These are phyloP conservation scores for Ophiostoma piceae DNA, from an alignment of 2,329 filamentous ascomycete species.

Conservation along the genomic window DNA sequence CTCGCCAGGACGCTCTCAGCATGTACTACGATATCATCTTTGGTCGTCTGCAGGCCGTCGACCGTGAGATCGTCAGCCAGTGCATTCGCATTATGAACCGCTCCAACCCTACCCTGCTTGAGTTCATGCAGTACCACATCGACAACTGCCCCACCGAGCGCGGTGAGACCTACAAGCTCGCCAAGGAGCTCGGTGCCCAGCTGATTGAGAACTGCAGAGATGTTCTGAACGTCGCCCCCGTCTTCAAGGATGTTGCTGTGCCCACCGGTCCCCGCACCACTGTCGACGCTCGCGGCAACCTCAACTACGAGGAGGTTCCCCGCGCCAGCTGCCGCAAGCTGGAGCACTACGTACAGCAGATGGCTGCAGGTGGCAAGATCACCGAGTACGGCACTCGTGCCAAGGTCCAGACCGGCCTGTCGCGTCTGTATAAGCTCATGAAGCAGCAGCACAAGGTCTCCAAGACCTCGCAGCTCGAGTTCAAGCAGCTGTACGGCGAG, in stretches of 20 bases:
- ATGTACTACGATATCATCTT: constrained; percentile 99
- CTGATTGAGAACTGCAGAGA: constrained; percentile 98
- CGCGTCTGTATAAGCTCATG: constrained; percentile 95
- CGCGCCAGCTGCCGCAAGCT: constrained; percentile 89
- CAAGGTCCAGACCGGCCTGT: constrained; percentile 94
- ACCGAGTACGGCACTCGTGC: constrained; percentile 97
- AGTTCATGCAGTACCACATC: constrained; percentile 99
- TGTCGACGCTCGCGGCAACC: constrained; percentile 86
- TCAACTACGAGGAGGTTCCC: constrained; percentile 84
- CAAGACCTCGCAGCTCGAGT: constrained; percentile 92
- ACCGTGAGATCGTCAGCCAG: constrained; percentile 96
- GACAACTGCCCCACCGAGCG: constrained; percentile 96
- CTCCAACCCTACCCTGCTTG: constrained; percentile 87
- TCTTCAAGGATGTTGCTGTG: constrained; percentile 92
- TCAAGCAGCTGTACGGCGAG: constrained; percentile 90
- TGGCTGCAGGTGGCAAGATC: constrained; percentile 97
- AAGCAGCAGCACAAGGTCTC: constrained; percentile 97
- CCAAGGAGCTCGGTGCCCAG: constrained; percentile 86
- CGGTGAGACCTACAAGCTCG: constrained; percentile 96
- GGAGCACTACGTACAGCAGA: constrained; percentile 96
- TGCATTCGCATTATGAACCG: constrained; percentile 99
- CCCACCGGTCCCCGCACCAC: constrained; percentile 89
- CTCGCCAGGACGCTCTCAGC: constrained; percentile 88
- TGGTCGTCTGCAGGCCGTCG: constrained; percentile 83
- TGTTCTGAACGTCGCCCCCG: constrained; percentile 73